A percentile compares a stretch with the other conserved stretches of the same genome.
These are phyloP conservation scores for Cymbopogon flexuosus DNA, from an alignment of 202 grass and related monocot genomes.

Conservation along the genomic window DNA sequence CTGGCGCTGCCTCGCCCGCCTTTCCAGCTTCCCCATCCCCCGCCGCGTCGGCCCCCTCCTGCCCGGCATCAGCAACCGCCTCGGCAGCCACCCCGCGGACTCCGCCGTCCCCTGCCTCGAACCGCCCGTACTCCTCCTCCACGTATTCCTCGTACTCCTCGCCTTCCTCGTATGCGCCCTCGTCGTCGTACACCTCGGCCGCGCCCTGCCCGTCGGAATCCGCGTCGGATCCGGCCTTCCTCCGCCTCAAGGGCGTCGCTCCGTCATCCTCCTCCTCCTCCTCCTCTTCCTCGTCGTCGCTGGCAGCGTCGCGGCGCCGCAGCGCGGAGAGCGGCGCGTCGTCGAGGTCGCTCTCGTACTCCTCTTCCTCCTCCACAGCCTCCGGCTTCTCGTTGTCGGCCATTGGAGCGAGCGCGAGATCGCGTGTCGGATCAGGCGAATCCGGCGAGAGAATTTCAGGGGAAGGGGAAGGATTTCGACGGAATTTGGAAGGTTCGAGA, in stretches of 20 bases:
- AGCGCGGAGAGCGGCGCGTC: slow-evolving; percentile 57
- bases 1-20: slow-evolving; percentile 15
- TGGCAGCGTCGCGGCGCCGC: slow-evolving; percentile 70
- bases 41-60: background rate
- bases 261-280: slow-evolving; percentile 43
- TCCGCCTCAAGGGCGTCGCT: background rate
- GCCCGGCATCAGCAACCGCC: slow-evolving; percentile 15
- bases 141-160: slow-evolving; percentile 61
- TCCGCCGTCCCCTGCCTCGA: slow-evolving; percentile 22
- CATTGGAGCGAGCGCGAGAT: slow-evolving; percentile 36
- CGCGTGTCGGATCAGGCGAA: slow-evolving; percentile 12
- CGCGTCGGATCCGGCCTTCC: slow-evolving; percentile 48
- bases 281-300: slow-evolving; percentile 94
- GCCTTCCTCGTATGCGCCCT: slow-evolving; percentile 45
- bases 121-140: slow-evolving; percentile 45
- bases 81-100: background rate
- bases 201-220: slow-evolving; percentile 79
- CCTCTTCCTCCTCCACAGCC: slow-evolving; percentile 21
- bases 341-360: slow-evolving; percentile 96
- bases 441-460: slow-evolving; percentile 31
- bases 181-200: slow-evolving; percentile 66
- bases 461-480: slow-evolving; percentile 23
- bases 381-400: slow-evolving; percentile 38
- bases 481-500: slow-evolving; percentile 42
- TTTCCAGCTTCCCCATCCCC: slow-evolving; percentile 29